phyloP scores from a whole-genome alignment of 257 asterid genomes.

The Primulina eburnea region DNA sequence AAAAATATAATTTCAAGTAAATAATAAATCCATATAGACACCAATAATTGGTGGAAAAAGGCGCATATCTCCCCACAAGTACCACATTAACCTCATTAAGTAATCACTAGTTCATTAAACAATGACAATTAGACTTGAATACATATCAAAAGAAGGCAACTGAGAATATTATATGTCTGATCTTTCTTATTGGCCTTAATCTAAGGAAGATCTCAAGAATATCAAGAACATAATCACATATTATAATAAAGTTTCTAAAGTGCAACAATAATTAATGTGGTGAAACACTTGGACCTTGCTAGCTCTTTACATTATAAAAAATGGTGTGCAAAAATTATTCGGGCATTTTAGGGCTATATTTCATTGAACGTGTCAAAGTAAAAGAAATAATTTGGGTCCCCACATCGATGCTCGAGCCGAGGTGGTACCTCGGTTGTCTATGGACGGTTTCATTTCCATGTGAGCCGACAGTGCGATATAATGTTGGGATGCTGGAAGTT shows the following conservation, averaged over 20 bases:
- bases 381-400: conserved; percentile 25
- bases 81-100: conserved; percentile 31
- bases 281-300: conserved; percentile 24
- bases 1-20: conserved; percentile 13
- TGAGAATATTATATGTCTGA: background rate
- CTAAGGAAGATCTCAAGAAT: conserved; percentile 9
- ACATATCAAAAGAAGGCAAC: conserved; percentile 8
- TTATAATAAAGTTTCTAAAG: conserved; percentile 14
- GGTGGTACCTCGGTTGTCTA: conserved; percentile 13
- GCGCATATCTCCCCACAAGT: conserved; percentile 22
- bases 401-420: conserved; percentile 33
- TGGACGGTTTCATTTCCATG: conserved; percentile 28
- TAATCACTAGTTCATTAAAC: conserved; percentile 18
- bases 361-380: conserved; percentile 22
- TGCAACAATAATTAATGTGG: too few species aligned
- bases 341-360: background rate
- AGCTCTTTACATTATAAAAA: background rate
- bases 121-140: conserved; percentile 23
- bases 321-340: background rate
- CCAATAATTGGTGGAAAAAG: conserved; percentile 56
- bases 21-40: conserved; percentile 34
- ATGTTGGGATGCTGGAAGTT: conserved; percentile 39
- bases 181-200: background rate
- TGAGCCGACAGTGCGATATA: conserved; percentile 51
- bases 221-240: background rate